Base-by-base conservation (phyloP, 495 filamentous ascomycete species). In the Massariosphaeria phaeospora region DNA sequence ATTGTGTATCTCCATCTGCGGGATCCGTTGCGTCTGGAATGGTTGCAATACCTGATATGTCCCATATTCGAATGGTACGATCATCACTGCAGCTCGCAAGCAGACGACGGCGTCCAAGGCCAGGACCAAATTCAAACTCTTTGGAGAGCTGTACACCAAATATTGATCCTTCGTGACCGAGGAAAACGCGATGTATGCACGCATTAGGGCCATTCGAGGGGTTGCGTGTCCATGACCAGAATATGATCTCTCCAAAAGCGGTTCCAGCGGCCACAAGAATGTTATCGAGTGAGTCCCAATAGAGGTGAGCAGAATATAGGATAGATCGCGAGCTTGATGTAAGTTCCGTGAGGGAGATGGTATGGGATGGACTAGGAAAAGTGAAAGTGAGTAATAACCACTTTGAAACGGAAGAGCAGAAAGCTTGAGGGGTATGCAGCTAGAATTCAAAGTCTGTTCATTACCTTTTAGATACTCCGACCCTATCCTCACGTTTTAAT, bases 21-120 rank as follows among this genome's bases (percentile, higher is more conserved):
- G 20, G 2, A 20, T 9, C 20, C 7, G 21, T 30, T 17, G n/a
- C 31, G 15, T 44, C 33, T 20, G 33, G 26, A 7, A 15, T 15
- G 3, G 53, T 44, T 26, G 71, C 63, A 29, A 79, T 70, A 31
- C 76, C 70, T 0, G 82, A 77, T 17, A 98, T 79, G 58, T 96
- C 82, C 94, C 94, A 97, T 0, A 97, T 70, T 26, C 89, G 75
- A 25, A 99, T 82, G 0, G 90, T 95, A 44, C 93, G 77, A 68
- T 99, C 93, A 69, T 99, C 93, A 60, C 91, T 96, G 64, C 93
- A 99, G 52, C 89, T 96, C 21, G 86, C 86, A 2, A 99, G 70
- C 11, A 95, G 56, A 36, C 87, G 75, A 17, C 70, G 69, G 17
- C 67, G 65, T 8, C 62, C 70, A 3, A 61, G 57, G n/a, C 64